Conservation (phyloP, 257 asterid species). For the Paulownia fortunei region DNA sequence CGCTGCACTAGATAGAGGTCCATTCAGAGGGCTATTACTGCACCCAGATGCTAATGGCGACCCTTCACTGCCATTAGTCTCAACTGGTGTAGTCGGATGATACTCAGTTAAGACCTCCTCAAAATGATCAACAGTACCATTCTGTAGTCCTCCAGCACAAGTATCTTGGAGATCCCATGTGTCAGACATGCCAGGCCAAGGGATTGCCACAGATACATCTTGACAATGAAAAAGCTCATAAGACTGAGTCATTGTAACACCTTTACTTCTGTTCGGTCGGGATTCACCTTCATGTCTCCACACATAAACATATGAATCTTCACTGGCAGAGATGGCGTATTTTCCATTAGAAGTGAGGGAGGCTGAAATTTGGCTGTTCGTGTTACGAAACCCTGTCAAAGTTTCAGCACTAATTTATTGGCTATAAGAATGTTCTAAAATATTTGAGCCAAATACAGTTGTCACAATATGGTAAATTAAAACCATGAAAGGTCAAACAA, state of each 20-base stretch:
- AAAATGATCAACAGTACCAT: conserved; percentile 42
- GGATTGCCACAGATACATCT: conserved; percentile 92
- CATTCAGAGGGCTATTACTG: conserved; percentile 65
- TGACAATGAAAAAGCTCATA: conserved; percentile 89
- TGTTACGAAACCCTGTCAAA: conserved; percentile 81
- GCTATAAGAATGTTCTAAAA: not conserved
- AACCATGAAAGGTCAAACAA: not conserved
- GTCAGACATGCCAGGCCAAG: conserved; percentile 86
- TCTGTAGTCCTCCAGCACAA: conserved; percentile 39
- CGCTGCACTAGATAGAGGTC: conserved; percentile 56
- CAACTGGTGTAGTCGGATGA: conserved; percentile 65
- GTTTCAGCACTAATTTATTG: conserved; percentile 23
- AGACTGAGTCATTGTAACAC: conserved; percentile 73
- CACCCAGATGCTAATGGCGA: conserved; percentile 58
- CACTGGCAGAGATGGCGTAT: conserved; percentile 88
- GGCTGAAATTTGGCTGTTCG: conserved; percentile 93
- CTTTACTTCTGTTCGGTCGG: conserved; percentile 78
- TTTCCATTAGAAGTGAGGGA: conserved; percentile 85
- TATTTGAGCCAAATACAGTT: conserved; percentile 1
- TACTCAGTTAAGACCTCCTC: conserved; percentile 58
- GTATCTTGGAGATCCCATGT: conserved; percentile 51
- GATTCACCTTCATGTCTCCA: conserved; percentile 94
- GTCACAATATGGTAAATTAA: not conserved
- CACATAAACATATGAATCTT: conserved; percentile 86
- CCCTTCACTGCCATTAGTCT: conserved; percentile 54